These are phyloP conservation scores for Acer saccharum DNA, from an alignment of 345 rosid species.

Conservation along the genomic window DNA sequence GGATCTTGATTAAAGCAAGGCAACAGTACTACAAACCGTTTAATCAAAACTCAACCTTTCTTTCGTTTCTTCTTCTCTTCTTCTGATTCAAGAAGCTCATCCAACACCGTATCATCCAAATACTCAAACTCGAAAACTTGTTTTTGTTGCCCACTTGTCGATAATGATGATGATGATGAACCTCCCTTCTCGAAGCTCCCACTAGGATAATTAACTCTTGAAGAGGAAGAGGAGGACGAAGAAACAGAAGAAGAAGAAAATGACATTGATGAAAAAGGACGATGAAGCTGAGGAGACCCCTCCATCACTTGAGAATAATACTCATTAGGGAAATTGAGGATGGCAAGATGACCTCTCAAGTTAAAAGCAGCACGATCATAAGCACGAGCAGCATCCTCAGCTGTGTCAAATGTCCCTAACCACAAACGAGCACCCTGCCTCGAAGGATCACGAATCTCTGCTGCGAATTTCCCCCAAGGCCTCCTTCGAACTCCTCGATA, in stretches of 20 bases:
- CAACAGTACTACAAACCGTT: neutral
- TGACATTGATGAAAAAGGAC: slow-evolving; percentile 26
- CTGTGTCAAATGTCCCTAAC: slow-evolving; percentile 88
- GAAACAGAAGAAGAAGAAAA: slow-evolving; percentile 34
- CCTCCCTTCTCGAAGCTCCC: slow-evolving; percentile 21
- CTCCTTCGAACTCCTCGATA: slow-evolving; percentile 77
- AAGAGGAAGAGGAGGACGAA: slow-evolving; percentile 27
- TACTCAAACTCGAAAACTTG: slow-evolving; percentile 80
- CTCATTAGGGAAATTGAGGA: slow-evolving; percentile 81
- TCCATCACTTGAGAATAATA: slow-evolving; percentile 42
- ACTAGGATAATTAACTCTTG: slow-evolving; percentile 10
- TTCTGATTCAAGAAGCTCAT: slow-evolving; percentile 78
- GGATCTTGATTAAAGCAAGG: neutral
- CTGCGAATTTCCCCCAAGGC: slow-evolving; percentile 92
- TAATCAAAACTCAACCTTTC: slow-evolving; percentile 20
- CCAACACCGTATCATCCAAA: slow-evolving; percentile 73
- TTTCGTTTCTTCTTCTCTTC: slow-evolving; percentile 50
- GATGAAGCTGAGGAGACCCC: slow-evolving; percentile 28
- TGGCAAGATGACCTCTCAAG: slow-evolving; percentile 74
- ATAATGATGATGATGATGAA: slow-evolving; percentile 25
- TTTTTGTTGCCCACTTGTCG: slow-evolving; percentile 28
- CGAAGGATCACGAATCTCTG: slow-evolving; percentile 78
- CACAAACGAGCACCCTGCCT: slow-evolving; percentile 75
- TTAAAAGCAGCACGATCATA: slow-evolving; percentile 82
- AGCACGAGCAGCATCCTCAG: slow-evolving; percentile 87